A percentile compares a stretch with the other conserved stretches of the same genome.
phyloP scores from a whole-genome alignment of 169 alveolate species.

The Plasmodium coatneyi region DNA sequence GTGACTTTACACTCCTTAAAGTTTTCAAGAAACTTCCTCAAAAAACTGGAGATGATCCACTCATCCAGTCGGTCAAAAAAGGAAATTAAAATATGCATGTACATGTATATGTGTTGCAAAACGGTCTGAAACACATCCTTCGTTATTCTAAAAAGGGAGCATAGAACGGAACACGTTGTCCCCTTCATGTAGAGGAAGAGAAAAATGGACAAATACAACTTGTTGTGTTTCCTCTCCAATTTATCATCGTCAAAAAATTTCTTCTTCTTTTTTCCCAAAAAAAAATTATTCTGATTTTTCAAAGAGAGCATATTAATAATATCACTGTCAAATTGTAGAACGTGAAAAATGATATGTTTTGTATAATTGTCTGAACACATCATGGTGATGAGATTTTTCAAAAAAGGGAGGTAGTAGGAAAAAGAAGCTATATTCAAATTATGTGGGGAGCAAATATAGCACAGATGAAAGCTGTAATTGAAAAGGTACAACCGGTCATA shows the following conservation, averaged over 20 bases:
- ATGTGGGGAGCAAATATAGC: constrained; percentile 41
- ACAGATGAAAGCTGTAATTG: constrained; percentile 51
- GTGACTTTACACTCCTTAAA: background rate
- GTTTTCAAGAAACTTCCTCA: constrained; percentile 20
- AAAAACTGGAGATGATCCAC: constrained; percentile 44
- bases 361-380: constrained; percentile 28
- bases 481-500: constrained; percentile 16
- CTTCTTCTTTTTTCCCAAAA: background rate
- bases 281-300: constrained; percentile 4
- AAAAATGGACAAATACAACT: constrained; percentile 36
- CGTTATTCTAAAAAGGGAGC: constrained; percentile 38
- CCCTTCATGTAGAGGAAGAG: constrained; percentile 30
- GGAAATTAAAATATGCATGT: constrained; percentile 33
- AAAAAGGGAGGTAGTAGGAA: constrained; percentile 18
- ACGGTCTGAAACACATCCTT: constrained; percentile 35
- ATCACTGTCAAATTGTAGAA: constrained; percentile 55
- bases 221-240: constrained; percentile 30
- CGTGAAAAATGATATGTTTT: constrained; percentile 39
- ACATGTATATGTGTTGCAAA: constrained; percentile 38
- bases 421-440: constrained; percentile 33
- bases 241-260: background rate
- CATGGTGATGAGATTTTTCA: constrained; percentile 28
- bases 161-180: background rate
- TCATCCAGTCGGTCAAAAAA: constrained; percentile 30
- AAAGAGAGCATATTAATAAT: constrained; percentile 51